These are phyloP conservation scores for Monosporozyma solicola DNA, from an alignment of 805 yeast species.

Conservation along the genomic window DNA sequence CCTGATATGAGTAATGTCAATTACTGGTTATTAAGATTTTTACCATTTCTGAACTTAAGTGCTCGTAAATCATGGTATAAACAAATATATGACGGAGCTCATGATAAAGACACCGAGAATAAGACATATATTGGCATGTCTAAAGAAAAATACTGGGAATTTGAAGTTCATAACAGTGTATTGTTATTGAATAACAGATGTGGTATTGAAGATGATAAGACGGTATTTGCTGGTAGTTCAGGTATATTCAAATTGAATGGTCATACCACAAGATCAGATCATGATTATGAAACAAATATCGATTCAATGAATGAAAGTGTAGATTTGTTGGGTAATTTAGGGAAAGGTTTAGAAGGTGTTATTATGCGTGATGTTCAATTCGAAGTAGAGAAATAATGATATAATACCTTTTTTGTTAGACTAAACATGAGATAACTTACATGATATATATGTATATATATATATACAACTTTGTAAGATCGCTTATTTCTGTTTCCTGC, in stretches of 20 bases:
- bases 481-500: conserved; percentile 1
- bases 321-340: conserved; percentile 44
- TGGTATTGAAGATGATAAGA: conserved; percentile 59
- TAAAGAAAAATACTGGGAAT: conserved; percentile 19
- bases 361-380: conserved; percentile 50
- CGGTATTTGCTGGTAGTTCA: conserved; percentile 59
- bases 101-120: background rate
- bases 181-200: conserved; percentile 59
- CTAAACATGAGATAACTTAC: too few relatives aligned
- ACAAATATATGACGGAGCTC: background rate
- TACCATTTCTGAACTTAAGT: conserved; percentile 46
- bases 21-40: conserved; percentile 69
- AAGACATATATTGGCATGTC: conserved; percentile 19
- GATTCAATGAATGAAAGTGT: conserved; percentile 45
- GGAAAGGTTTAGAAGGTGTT: conserved; percentile 59
- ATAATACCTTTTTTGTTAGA: too few relatives aligned
- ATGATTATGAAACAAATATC: conserved; percentile 27
- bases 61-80: conserved; percentile 15
- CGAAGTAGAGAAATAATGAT: conserved; percentile 9
- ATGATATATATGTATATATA: background rate
- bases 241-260: conserved; percentile 49
- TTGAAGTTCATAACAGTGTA: conserved; percentile 24
- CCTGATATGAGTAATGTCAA: conserved; percentile 46
- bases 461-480: background rate
- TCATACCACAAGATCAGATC: conserved; percentile 9